Evolutionary conservation across 352 stramenopile genomes (phyloP).

Genomic region (Phytopythium litorale): DNA sequence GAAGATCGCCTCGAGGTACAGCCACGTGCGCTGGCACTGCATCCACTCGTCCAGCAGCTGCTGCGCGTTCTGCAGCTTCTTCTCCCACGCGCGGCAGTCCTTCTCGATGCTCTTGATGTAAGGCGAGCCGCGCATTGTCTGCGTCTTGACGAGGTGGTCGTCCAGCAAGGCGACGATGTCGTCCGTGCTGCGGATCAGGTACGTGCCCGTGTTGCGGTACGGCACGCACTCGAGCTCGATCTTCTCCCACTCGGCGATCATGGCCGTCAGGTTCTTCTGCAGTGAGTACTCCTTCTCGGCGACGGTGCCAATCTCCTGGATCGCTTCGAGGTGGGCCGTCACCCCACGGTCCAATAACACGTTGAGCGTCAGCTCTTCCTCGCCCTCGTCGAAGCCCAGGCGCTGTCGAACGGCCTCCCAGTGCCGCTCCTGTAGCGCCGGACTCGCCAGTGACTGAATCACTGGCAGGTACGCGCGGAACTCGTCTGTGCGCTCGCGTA

Average conservation of each 20-base stretch:
- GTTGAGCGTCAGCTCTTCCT: slow-evolving; percentile 84
- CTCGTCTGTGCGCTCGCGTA: slow-evolving; percentile 90
- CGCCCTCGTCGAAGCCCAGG: slow-evolving; percentile 83
- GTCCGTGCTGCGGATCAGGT: slow-evolving; percentile 78
- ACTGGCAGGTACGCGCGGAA: slow-evolving; percentile 92
- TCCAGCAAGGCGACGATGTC: slow-evolving; percentile 92
- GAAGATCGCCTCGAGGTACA: slow-evolving; percentile 96
- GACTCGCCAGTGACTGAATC: slow-evolving; percentile 90
- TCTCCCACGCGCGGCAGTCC: slow-evolving; percentile 87
- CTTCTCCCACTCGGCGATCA: slow-evolving; percentile 93
- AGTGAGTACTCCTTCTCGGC: slow-evolving; percentile 95
- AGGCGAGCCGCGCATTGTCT: slow-evolving; percentile 93
- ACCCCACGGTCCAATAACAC: slow-evolving; percentile 81
- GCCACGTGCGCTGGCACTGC: slow-evolving; percentile 91
- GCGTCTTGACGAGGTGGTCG: slow-evolving; percentile 94
- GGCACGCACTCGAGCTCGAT: slow-evolving; percentile 91
- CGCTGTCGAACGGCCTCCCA: slow-evolving; percentile 90
- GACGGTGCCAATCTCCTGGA: slow-evolving; percentile 88
- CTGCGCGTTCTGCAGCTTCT: slow-evolving; percentile 87
- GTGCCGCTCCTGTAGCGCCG: slow-evolving; percentile 90
- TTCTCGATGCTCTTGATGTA: slow-evolving; percentile 95
- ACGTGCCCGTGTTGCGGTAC: slow-evolving; percentile 93
- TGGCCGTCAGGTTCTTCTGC: slow-evolving; percentile 91
- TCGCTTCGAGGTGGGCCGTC: slow-evolving; percentile 86
- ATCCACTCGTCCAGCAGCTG: slow-evolving; percentile 95